A percentile compares a stretch with the other conserved stretches of the same genome.
phyloP scores from a whole-genome alignment of 768 basidiomycete species.

The Mrakia blollopis region DNA sequence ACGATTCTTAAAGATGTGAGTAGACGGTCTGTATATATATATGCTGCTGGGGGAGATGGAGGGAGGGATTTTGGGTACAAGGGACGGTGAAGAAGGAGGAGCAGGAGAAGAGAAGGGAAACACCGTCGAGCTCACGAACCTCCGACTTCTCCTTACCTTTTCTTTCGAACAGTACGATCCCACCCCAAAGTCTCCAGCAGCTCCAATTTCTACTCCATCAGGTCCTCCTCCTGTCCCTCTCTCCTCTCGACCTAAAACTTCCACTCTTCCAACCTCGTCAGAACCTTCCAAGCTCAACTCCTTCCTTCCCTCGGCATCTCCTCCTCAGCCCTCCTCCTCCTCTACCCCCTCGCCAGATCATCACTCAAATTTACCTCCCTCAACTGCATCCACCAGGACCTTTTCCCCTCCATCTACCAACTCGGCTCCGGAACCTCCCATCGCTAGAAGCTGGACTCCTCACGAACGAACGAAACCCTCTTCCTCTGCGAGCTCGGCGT shows the following conservation, averaged over 20 bases:
- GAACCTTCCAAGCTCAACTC: neutral
- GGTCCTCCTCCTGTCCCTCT: constrained; percentile 10
- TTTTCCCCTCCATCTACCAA: neutral
- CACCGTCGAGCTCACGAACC: constrained; percentile 3
- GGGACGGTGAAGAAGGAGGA: too few species aligned
- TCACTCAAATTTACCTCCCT: neutral
- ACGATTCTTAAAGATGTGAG: neutral
- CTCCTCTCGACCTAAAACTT: neutral
- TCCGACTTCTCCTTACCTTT: neutral
- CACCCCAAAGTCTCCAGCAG: neutral
- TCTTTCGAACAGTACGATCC: neutral
- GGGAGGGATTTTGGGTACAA: too few species aligned
- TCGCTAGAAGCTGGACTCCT: neutral
- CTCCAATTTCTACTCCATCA: neutral
- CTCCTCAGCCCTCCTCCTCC: neutral
- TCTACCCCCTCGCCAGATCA: too few species aligned
- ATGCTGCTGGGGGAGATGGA: neutral
- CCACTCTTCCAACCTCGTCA: neutral
- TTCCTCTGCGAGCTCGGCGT: neutral
- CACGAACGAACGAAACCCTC: neutral
- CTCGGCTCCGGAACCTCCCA: neutral
- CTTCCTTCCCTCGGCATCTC: neutral
- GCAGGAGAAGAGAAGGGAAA: neutral
- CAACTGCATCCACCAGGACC: neutral
- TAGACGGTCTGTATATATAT: neutral